These are phyloP conservation scores for Mytilinidion resinicola DNA, from an alignment of 495 filamentous ascomycete genomes.

Conservation along the genomic window DNA sequence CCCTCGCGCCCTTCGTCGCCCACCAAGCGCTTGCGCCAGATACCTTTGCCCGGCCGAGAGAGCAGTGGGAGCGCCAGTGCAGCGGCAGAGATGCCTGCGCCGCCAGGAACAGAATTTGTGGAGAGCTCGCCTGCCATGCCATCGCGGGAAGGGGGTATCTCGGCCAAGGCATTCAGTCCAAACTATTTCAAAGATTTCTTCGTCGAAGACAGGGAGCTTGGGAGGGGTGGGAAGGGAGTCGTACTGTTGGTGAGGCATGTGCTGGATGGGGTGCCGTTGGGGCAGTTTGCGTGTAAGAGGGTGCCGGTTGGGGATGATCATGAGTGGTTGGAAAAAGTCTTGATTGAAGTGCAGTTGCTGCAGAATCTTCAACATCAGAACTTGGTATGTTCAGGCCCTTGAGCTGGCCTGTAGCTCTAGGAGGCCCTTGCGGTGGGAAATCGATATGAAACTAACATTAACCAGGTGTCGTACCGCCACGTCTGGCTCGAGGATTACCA, in stretches of 20 bases:
- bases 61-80: neutral
- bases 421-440: no score
- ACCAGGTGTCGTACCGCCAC: conserved; percentile 77
- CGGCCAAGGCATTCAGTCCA: conserved; percentile 76
- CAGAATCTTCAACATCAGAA: conserved; percentile 90
- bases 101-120: conserved; percentile 47
- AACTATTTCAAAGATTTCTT: conserved; percentile 92
- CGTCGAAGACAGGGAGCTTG: conserved; percentile 75
- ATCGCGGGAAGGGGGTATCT: conserved; percentile 62
- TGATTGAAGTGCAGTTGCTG: conserved; percentile 86
- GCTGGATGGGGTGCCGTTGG: conserved; percentile 78
- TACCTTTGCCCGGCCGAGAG: conserved; percentile 30
- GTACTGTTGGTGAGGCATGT: conserved; percentile 87
- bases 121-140: conserved; percentile 40
- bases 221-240: conserved; percentile 88
- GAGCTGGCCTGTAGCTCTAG: no score
- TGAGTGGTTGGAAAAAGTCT: conserved; percentile 88
- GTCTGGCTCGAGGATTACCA: conserved; percentile 93
- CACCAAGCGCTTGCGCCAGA: conserved; percentile 47
- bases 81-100: conserved; percentile 7
- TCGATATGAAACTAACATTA: no score
- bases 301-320: conserved; percentile 93
- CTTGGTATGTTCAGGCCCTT: conserved; percentile 35
- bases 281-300: conserved; percentile 91
- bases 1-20: conserved; percentile 48